phyloP scores from a whole-genome alignment of 345 rosid species.

The Brassica napus region DNA sequence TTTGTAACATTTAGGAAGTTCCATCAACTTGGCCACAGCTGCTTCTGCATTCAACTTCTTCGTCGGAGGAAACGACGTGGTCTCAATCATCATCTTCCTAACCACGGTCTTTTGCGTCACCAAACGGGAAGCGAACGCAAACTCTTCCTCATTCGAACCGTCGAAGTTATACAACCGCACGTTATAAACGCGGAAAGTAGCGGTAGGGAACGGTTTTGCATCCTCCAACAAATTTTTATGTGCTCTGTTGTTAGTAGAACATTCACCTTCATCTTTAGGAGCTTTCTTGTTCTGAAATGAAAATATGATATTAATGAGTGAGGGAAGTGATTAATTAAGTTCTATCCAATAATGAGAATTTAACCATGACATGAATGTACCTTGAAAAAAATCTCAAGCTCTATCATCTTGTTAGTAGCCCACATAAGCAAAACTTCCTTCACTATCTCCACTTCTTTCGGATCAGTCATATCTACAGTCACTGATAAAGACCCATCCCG shows the following conservation, averaged over 20 bases:
- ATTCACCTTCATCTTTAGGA: conserved; percentile 8
- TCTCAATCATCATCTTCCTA: conserved; percentile 14
- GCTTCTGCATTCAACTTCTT: background rate
- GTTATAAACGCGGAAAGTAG: background rate
- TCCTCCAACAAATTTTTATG: background rate
- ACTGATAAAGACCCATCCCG: conserved; percentile 16
- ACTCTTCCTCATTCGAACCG: background rate
- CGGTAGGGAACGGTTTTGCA: background rate
- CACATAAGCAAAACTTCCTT: conserved; percentile 18
- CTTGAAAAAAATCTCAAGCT: conserved; percentile 27
- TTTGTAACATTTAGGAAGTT: background rate
- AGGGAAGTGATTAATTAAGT: background rate
- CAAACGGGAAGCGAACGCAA: conserved; percentile 18
- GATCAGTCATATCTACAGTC: conserved; percentile 3
- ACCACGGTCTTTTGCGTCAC: conserved; percentile 15
- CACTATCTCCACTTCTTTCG: conserved; percentile 21
- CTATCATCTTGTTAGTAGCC: background rate
- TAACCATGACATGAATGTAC: conserved; percentile 7
- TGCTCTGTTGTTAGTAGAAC: background rate
- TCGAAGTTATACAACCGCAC: conserved; percentile 11
- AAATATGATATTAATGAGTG: background rate
- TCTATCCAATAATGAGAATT: background rate
- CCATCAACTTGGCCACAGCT: background rate
- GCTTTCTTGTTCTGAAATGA: background rate
- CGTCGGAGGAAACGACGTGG: background rate